Base-by-base conservation (phyloP, 805 yeast genomes). In the Yamadazyma paraphyllophila region DNA sequence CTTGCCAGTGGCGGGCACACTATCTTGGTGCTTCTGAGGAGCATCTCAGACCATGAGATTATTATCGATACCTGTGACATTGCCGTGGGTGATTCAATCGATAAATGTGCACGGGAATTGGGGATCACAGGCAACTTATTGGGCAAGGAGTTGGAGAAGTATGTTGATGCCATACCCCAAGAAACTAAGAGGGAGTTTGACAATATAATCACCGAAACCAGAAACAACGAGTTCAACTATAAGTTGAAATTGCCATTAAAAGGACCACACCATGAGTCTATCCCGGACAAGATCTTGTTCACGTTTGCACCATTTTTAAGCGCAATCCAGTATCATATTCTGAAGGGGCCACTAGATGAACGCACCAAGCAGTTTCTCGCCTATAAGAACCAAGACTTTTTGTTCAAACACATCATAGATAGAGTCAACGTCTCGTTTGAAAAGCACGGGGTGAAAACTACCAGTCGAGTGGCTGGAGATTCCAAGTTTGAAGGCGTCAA, bases 1-100 rank as follows among this genome's bases (percentile, higher is more conserved):
- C 66, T 94, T 26, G 91, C 83, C 13, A 85, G 95, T 56, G 99
- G 99, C 0, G 99, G 99, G 0, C 99, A 94, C 59, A 91, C 98
- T 0, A 82, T 89, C 82, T 67, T 91, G 20, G 96, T 92, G 1
- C 69, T 80, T 7, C 83, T 91, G 45, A 66, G 63, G 26, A 67
- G 83, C 13, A 54, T 89, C 1, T 49, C 71, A 0, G 75, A 84
- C 2, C 99, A 94, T 66, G 82, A 81, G 47, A 77, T 92, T 1
- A 61, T 89, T 3, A 80, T 84, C 15, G 77, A 90, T 56, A 87
- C 96, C 0, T 65, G 81, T 14, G 99, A 91, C 59, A 86, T 89
- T 25, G 97, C 99, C 0, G 85, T 85, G 2, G 99, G 99, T 0
- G 97, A 92, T 63, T 85, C 96, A 0, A 63, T 94, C 16, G 99